These are phyloP conservation scores for Calonectria multiphialidica DNA, from an alignment of 2,329 filamentous ascomycete species.

Conservation along the genomic window DNA sequence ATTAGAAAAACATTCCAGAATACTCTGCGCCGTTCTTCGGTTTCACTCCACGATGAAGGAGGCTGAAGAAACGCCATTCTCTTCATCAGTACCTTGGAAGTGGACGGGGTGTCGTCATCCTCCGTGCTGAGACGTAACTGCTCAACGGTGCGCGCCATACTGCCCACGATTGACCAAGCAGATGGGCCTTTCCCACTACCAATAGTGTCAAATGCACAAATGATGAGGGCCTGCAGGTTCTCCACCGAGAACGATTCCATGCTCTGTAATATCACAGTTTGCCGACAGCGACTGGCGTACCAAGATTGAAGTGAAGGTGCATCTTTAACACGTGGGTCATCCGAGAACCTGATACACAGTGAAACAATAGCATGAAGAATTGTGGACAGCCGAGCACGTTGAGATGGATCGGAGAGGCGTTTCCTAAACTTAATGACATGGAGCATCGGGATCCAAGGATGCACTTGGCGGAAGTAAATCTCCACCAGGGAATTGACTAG, in stretches of 20 bases:
- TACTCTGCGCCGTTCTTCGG: conserved; percentile 53
- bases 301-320: conserved; percentile 18
- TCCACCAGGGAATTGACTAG: conserved; percentile 50
- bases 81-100: conserved; percentile 46
- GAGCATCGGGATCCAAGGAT: conserved; percentile 52
- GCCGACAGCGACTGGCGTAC: conserved; percentile 45
- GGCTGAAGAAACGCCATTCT: conserved; percentile 46
- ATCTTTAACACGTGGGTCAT: conserved; percentile 42
- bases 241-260: conserved; percentile 52
- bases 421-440: conserved; percentile 42
- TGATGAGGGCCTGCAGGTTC: conserved; percentile 50
- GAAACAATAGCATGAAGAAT: conserved; percentile 53
- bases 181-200: conserved; percentile 48
- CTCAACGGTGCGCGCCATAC: conserved; percentile 53
- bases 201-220: conserved; percentile 52
- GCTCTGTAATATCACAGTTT: conserved; percentile 47
- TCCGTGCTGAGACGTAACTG: conserved; percentile 52
- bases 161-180: conserved; percentile 54
- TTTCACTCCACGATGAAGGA: conserved; percentile 49
- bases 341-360: conserved; percentile 43
- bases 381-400: conserved; percentile 39
- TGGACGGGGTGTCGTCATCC: conserved; percentile 43
- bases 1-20: conserved; percentile 57
- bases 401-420: conserved; percentile 14
- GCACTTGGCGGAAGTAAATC: conserved; percentile 51